Conservation (phyloP, 352 stramenopile species). For the Aphanomyces astaci region DNA sequence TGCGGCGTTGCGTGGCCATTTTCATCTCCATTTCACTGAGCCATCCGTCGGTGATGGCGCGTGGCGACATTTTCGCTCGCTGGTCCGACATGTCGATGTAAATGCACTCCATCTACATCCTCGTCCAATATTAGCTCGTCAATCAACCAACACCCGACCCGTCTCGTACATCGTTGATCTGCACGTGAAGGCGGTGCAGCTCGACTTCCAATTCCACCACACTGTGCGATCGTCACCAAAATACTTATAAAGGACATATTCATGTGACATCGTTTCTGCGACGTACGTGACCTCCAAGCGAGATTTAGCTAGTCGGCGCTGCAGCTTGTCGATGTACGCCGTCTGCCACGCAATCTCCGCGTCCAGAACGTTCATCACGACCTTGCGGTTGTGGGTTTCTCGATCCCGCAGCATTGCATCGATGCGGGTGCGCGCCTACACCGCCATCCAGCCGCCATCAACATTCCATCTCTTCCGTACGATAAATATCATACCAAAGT, state of each 20-base stretch:
- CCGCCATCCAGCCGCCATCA: neutral
- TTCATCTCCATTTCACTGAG: conserved; percentile 77
- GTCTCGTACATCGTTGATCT: conserved; percentile 49
- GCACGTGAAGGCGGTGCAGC: conserved; percentile 49
- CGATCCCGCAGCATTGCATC: conserved; percentile 40
- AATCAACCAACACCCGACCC: neutral
- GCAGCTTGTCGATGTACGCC: conserved; percentile 48
- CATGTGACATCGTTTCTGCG: too few species aligned
- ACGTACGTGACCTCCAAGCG: conserved; percentile 47
- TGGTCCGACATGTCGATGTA: conserved; percentile 78
- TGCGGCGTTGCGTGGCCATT: conserved; percentile 44
- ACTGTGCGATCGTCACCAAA: too few species aligned
- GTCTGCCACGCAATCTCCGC: conserved; percentile 61
- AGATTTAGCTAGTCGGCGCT: conserved; percentile 43
- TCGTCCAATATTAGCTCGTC: neutral
- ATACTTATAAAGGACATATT: too few species aligned
- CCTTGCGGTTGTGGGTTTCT: conserved; percentile 51
- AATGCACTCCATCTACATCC: conserved; percentile 57
- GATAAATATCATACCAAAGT: conserved; percentile 26
- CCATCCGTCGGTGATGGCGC: conserved; percentile 73
- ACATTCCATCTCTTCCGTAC: neutral
- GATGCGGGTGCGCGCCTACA: conserved; percentile 30
- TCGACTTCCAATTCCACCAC: conserved; percentile 57
- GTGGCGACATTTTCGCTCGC: conserved; percentile 55
- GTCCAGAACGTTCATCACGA: conserved; percentile 65